A percentile compares a stretch with the other conserved stretches of the same genome.
Conservation (phyloP, 1,139 yeast species). For the Geotrichum candidum region DNA sequence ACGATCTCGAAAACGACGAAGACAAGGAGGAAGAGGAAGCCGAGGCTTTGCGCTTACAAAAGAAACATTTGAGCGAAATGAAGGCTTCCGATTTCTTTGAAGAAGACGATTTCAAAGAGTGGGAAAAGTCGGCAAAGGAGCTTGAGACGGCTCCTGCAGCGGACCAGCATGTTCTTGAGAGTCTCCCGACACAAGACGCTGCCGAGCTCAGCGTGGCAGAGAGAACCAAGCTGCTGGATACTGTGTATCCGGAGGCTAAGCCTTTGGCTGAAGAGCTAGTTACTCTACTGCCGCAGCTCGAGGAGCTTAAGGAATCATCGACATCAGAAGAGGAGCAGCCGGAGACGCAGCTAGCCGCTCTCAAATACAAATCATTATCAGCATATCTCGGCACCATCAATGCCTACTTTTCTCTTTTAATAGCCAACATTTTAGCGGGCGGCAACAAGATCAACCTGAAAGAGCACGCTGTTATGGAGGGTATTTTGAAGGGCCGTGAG, state of each 20-base stretch:
- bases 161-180: constrained; percentile 21
- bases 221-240: constrained; percentile 27
- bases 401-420: constrained; percentile 68
- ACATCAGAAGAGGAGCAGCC: constrained; percentile 31
- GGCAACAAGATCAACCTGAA: constrained; percentile 62
- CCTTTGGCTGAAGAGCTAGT: constrained; percentile 68
- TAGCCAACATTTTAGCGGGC: constrained; percentile 42
- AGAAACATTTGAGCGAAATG: constrained; percentile 73
- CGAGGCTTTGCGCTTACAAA: constrained; percentile 85
- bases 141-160: constrained; percentile 34
- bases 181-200: constrained; percentile 35
- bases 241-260: constrained; percentile 66
- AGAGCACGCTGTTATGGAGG: constrained; percentile 84
- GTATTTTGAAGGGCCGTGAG: constrained; percentile 72
- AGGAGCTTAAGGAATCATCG: constrained; percentile 29
- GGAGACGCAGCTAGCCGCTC: constrained; percentile 36
- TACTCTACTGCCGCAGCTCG: constrained; percentile 43
- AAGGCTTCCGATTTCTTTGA: constrained; percentile 79
- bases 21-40: constrained; percentile 74
- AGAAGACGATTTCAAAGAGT: constrained; percentile 66
- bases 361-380: constrained; percentile 50
- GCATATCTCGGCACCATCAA: constrained; percentile 71
- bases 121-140: constrained; percentile 31
- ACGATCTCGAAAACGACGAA: constrained; percentile 63
- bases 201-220: constrained; percentile 39